Evolutionary conservation across 768 basidiomycete genomes (phyloP).

Genomic region (Hemileccinum rubropunctum): DNA sequence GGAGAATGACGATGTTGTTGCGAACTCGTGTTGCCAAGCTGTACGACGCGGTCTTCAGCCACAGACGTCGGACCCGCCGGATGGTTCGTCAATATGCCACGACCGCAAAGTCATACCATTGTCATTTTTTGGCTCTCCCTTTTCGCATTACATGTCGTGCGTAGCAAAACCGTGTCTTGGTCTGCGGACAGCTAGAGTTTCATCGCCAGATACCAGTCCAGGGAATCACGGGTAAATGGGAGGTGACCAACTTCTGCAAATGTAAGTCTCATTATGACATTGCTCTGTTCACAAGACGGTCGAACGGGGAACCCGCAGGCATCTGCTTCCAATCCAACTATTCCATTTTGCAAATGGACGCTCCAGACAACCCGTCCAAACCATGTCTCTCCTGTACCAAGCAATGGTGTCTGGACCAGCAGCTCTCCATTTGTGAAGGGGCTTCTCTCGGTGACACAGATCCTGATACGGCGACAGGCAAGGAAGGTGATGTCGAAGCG

Average conservation of each 20-base stretch:
- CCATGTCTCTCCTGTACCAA: conserved; percentile 93
- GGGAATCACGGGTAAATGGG: conserved; percentile 69
- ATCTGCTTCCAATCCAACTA: conserved; percentile 90
- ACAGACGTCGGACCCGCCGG: conserved; percentile 10
- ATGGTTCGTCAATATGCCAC: conserved; percentile 24
- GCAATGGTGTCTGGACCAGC: conserved; percentile 94
- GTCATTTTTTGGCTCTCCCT: conserved; percentile 18
- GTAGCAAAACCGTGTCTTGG: conserved; percentile 14
- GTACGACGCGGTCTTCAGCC: conserved; percentile 7
- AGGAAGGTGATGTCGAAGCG: conserved; percentile 94
- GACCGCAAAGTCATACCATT: conserved; percentile 6
- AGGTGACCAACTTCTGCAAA: conserved; percentile 90
- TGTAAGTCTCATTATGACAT: conserved; percentile 46
- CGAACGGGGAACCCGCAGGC: conserved; percentile 45
- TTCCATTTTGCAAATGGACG: conserved; percentile 76
- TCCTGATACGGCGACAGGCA: conserved; percentile 91
- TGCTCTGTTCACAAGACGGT: background rate
- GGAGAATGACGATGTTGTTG: too few species aligned
- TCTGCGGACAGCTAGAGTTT: conserved; percentile 10
- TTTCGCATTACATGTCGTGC: conserved; percentile 22
- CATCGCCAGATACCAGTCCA: conserved; percentile 36
- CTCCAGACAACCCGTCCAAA: conserved; percentile 81
- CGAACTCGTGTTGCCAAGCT: background rate
- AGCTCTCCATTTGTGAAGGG: conserved; percentile 77
- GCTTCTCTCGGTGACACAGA: conserved; percentile 84